Conservation (phyloP, 2,329 filamentous ascomycete genomes). For the Microascus cirrosus region DNA sequence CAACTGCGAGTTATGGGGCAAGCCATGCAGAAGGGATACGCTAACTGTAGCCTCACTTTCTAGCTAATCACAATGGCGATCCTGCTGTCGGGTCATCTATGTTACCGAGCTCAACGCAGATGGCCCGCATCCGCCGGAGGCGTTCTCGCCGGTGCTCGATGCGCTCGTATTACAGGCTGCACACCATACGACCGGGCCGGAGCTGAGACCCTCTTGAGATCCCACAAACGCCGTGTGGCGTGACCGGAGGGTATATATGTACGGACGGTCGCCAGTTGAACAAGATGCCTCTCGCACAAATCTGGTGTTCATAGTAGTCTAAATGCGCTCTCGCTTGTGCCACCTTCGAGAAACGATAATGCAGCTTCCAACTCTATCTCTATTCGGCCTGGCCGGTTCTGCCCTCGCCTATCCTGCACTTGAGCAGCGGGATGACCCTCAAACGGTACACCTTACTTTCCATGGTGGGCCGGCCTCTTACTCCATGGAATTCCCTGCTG, state of each 20-base stretch:
- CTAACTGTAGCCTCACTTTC: neutral
- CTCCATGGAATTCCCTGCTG: constrained; percentile 26
- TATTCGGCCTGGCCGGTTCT: constrained; percentile 4
- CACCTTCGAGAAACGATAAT: neutral
- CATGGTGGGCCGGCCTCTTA: constrained; percentile 29
- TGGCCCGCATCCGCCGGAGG: too few relatives aligned
- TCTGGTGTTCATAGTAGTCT: neutral
- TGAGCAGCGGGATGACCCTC: constrained; percentile 13
- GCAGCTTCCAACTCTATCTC: constrained; percentile 6
- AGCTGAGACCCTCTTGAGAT: too few relatives aligned
- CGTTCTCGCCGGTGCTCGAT: too few relatives aligned
- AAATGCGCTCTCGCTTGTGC: neutral
- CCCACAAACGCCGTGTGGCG: neutral
- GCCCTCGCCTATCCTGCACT: constrained; percentile 5
- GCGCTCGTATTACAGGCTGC: too few relatives aligned
- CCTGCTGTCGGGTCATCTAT: neutral
- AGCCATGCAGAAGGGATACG: neutral
- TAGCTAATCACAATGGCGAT: neutral
- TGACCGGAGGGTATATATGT: neutral
- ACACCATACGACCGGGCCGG: too few relatives aligned
- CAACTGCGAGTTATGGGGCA: neutral
- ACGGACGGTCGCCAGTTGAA: neutral
- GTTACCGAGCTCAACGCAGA: neutral
- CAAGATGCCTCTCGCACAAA: neutral
- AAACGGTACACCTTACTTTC: constrained; percentile 30